Evolutionary conservation across 2,329 filamentous ascomycete species (phyloP).

Genomic region (Fusarium sp.): DNA sequence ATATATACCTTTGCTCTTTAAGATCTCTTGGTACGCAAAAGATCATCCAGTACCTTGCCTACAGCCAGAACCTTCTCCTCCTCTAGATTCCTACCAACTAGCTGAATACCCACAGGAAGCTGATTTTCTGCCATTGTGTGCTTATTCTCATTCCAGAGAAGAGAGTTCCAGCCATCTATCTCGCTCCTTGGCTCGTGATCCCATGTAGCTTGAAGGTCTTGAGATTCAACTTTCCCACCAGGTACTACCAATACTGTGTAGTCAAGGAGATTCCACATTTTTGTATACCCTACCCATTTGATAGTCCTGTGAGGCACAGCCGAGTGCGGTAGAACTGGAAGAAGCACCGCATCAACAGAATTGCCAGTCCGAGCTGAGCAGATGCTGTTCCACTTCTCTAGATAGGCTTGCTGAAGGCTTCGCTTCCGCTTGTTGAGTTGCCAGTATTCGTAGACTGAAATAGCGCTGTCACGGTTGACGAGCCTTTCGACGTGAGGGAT

Average conservation of each 20-base stretch:
- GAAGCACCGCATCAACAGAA: slow-evolving; percentile 65
- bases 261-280: slow-evolving; percentile 48
- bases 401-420: slow-evolving; percentile 55
- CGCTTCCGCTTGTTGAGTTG: slow-evolving; percentile 70
- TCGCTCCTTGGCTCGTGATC: slow-evolving; percentile 13
- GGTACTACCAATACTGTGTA: slow-evolving; percentile 45
- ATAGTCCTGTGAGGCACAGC: slow-evolving; percentile 58
- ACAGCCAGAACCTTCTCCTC: slow-evolving; percentile 32
- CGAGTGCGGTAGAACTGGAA: slow-evolving; percentile 70
- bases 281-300: slow-evolving; percentile 60
- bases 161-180: slow-evolving; percentile 20
- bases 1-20: neutral
- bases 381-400: slow-evolving; percentile 67
- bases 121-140: neutral
- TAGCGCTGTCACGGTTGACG: slow-evolving; percentile 61
- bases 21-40: neutral
- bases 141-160: slow-evolving; percentile 19
- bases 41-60: slow-evolving; percentile 20
- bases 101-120: slow-evolving; percentile 26
- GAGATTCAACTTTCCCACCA: slow-evolving; percentile 20
- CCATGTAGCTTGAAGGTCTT: neutral
- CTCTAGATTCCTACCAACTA: slow-evolving; percentile 22
- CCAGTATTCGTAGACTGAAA: slow-evolving; percentile 75
- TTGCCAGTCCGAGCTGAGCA: slow-evolving; percentile 56
- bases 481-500: slow-evolving; percentile 68